Evolutionary conservation across 2,329 filamentous ascomycete genomes (phyloP).

Genomic region (Clarireedia paspali): DNA sequence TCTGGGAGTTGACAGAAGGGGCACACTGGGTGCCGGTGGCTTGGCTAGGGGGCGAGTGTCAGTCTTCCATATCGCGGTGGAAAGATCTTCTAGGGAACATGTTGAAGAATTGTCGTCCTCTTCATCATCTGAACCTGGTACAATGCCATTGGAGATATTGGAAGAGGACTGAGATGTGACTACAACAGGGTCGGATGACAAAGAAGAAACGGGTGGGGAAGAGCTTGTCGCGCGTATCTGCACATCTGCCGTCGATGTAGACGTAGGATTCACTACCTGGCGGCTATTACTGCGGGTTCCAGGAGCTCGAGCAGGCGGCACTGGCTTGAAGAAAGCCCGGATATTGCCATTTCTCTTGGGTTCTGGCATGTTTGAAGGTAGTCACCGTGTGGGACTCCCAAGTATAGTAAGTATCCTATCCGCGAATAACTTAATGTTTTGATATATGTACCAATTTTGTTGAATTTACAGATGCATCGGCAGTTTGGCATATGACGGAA

Average conservation of each 20-base stretch:
- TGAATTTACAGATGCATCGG: background rate
- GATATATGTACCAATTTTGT: too few relatives aligned
- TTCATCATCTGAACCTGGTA: constrained; percentile 63
- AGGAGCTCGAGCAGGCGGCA: background rate
- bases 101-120: constrained; percentile 45
- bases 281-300: background rate
- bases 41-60: background rate
- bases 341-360: constrained; percentile 3
- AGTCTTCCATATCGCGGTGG: constrained; percentile 22
- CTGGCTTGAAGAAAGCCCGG: constrained; percentile 2
- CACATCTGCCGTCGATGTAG: background rate
- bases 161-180: background rate
- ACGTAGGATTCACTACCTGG: background rate
- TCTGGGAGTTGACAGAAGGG: constrained; percentile 8
- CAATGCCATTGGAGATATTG: constrained; percentile 31
- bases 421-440: too few relatives aligned
- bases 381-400: background rate
- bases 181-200: background rate
- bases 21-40: background rate
- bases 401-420: too few relatives aligned
- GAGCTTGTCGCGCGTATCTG: background rate
- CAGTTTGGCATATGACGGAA: too few relatives aligned
- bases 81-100: constrained; percentile 45
- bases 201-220: background rate
- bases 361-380: background rate